phyloP scores from a whole-genome alignment of 805 yeast genomes.

The Grigorovia humatica region DNA sequence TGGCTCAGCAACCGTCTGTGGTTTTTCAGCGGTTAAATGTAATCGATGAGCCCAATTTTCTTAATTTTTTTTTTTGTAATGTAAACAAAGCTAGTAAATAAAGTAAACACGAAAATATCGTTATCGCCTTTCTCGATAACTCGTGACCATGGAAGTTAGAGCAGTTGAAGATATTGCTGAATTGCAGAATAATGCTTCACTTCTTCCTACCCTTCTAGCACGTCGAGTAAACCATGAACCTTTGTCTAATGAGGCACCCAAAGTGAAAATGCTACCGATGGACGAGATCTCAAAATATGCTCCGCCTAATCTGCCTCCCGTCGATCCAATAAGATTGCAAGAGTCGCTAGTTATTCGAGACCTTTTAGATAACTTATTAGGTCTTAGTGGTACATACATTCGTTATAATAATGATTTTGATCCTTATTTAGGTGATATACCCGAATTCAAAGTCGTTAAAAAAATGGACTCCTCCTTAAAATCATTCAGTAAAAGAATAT shows the following conservation, averaged over 20 bases:
- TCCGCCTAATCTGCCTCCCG: slow-evolving; percentile 12
- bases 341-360: slow-evolving; percentile 69
- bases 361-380: slow-evolving; percentile 53
- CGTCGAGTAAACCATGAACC: slow-evolving; percentile 30
- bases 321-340: slow-evolving; percentile 43
- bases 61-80: not conserved
- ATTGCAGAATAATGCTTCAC: slow-evolving; percentile 4
- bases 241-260: slow-evolving; percentile 22
- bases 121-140: not conserved
- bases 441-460: slow-evolving; percentile 64
- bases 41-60: not conserved
- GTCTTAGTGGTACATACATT: slow-evolving; percentile 70
- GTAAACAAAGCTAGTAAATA: not conserved
- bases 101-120: not conserved
- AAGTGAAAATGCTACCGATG: slow-evolving; percentile 36
- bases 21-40: not conserved
- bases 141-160: slow-evolving; percentile 14
- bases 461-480: slow-evolving; percentile 65
- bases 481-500: slow-evolving; percentile 53
- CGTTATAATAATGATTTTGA: slow-evolving; percentile 55
- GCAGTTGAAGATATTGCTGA: slow-evolving; percentile 21
- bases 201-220: slow-evolving; percentile 14
- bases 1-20: too few relatives aligned
- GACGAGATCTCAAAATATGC: slow-evolving; percentile 17
- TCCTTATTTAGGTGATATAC: slow-evolving; percentile 35